Evolutionary conservation across 1,284 basidiomycete species (phyloP).

Genomic region (Ceratobasidium sp.): DNA sequence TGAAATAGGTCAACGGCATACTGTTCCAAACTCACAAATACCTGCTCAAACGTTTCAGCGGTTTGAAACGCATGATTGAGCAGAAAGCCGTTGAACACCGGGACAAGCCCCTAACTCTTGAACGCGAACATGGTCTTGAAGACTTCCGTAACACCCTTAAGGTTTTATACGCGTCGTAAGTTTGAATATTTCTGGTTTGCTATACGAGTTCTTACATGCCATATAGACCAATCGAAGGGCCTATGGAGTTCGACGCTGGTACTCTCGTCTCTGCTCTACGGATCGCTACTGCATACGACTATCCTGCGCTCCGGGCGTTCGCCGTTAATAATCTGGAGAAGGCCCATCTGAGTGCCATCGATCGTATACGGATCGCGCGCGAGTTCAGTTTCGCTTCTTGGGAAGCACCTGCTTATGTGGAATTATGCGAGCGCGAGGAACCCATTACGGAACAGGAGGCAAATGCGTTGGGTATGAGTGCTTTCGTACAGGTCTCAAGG

Average conservation of each 20-base stretch:
- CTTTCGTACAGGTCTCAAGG: slow-evolving; percentile 23
- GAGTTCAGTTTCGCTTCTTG: slow-evolving; percentile 34
- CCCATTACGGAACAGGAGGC: slow-evolving; percentile 41
- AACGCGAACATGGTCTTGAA: background rate
- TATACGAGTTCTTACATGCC: background rate
- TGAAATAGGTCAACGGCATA: background rate
- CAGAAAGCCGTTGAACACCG: too few relatives aligned
- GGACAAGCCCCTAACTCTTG: background rate
- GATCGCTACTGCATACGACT: slow-evolving; percentile 53
- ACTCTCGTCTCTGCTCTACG: slow-evolving; percentile 44
- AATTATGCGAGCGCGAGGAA: slow-evolving; percentile 29
- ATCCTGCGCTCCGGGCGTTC: slow-evolving; percentile 55
- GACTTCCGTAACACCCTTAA: slow-evolving; percentile 20
- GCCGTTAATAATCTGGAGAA: slow-evolving; percentile 56
- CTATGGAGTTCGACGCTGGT: slow-evolving; percentile 47
- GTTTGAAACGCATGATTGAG: background rate
- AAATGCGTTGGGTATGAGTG: slow-evolving; percentile 21
- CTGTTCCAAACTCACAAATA: slow-evolving; percentile 15
- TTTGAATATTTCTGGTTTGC: background rate
- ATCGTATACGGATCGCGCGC: slow-evolving; percentile 30
- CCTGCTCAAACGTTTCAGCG: slow-evolving; percentile 16
- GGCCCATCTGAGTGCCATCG: background rate
- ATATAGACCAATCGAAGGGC: slow-evolving; percentile 5
- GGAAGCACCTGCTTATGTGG: slow-evolving; percentile 35
- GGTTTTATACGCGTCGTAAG: slow-evolving; percentile 29